phyloP scores from a whole-genome alignment of 192 early-diverging fungal species.

The Gryganskiella cystojenkinii region DNA sequence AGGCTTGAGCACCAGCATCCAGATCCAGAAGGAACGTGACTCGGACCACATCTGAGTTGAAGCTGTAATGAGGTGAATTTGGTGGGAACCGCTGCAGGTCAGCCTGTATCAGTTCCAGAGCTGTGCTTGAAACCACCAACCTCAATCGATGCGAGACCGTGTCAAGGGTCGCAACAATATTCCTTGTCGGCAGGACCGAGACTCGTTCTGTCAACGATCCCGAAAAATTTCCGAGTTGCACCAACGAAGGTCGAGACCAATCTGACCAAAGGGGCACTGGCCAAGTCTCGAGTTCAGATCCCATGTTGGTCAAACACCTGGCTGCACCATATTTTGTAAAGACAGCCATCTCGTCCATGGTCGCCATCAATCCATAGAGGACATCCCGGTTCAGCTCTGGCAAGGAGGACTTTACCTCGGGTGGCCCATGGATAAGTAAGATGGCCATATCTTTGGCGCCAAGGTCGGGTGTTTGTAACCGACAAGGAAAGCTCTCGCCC shows the following conservation, averaged over 20 bases:
- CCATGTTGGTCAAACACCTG: constrained; percentile 45
- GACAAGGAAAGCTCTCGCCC: constrained; percentile 36
- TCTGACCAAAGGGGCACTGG: constrained; percentile 48
- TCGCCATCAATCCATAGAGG: constrained; percentile 41
- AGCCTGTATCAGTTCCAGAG: constrained; percentile 34
- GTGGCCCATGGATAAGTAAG: constrained; percentile 33
- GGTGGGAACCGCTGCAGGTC: constrained; percentile 39
- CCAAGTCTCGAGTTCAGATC: constrained; percentile 47
- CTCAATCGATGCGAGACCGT: constrained; percentile 34
- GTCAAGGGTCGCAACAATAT: constrained; percentile 46
- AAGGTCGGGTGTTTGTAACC: constrained; percentile 24
- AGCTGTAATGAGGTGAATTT: neutral
- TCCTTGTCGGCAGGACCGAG: constrained; percentile 20
- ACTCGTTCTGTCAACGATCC: constrained; percentile 41
- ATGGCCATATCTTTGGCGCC: constrained; percentile 27
- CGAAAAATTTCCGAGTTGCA: constrained; percentile 19
- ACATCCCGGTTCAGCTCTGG: constrained; percentile 39
- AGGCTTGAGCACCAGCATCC: constrained; percentile 49
- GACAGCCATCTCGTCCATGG: constrained; percentile 38
- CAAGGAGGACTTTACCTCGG: constrained; percentile 32
- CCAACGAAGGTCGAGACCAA: constrained; percentile 36
- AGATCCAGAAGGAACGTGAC: constrained; percentile 40
- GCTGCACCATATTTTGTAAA: constrained; percentile 48
- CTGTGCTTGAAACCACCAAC: constrained; percentile 27
- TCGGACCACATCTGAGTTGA: constrained; percentile 17